These are phyloP conservation scores for Ambrosiella cleistominuta DNA, from an alignment of 2,329 filamentous ascomycete species.

Conservation along the genomic window DNA sequence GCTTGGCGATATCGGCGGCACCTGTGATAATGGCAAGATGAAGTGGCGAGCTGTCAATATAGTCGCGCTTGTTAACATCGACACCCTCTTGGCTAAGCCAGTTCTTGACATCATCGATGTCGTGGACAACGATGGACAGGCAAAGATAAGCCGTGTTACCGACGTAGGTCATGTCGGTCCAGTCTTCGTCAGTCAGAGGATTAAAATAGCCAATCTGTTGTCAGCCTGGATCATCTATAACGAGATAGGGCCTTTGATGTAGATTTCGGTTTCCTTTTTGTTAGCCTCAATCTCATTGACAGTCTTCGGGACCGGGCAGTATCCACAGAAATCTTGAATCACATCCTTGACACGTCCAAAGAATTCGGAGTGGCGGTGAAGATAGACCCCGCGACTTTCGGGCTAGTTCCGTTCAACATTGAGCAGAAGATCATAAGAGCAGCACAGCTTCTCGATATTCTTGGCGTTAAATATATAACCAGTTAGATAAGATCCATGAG, in stretches of 20 bases:
- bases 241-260: conserved; percentile 53
- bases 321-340: conserved; percentile 65
- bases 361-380: conserved; percentile 74
- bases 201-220: conserved; percentile 59
- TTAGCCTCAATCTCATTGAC: conserved; percentile 55
- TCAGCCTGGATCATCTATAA: conserved; percentile 66
- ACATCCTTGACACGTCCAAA: conserved; percentile 62
- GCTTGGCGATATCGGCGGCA: conserved; percentile 50
- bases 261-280: conserved; percentile 56
- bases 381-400: conserved; percentile 54
- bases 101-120: conserved; percentile 43
- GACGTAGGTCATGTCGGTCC: conserved; percentile 83
- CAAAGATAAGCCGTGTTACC: conserved; percentile 62
- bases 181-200: conserved; percentile 64
- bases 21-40: conserved; percentile 58
- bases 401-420: conserved; percentile 77
- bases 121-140: conserved; percentile 61
- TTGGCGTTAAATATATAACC: conserved; percentile 34
- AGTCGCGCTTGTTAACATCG: conserved; percentile 57
- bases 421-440: conserved; percentile 62
- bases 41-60: conserved; percentile 61
- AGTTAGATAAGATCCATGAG: neutral
- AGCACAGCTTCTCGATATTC: conserved; percentile 66
- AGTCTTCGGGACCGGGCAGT: conserved; percentile 41
- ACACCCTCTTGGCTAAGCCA: conserved; percentile 44